Percentiles rank a stretch among this genome's conserved stretches.
Evolutionary conservation across 2,329 filamentous ascomycete species (phyloP).

Genomic region (Calonectria pauciramosa): DNA sequence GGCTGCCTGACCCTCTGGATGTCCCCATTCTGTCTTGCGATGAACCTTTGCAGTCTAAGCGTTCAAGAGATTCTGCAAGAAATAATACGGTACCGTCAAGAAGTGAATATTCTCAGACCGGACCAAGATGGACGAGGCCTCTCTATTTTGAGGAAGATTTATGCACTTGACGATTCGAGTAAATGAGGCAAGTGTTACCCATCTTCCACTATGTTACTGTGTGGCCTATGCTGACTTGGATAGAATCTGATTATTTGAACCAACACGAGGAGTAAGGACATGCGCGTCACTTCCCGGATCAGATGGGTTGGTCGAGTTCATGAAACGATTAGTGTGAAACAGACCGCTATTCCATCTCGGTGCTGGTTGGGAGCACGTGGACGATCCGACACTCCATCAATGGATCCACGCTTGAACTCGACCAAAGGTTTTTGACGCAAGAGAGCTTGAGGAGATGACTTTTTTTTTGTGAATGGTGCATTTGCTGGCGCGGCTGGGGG

Average conservation of each 20-base stretch:
- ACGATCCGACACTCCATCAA: neutral
- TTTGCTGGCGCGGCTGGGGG: neutral
- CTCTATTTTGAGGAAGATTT: neutral
- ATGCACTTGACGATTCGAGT: neutral
- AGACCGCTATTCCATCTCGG: too few species aligned
- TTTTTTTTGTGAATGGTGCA: neutral
- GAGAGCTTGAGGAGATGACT: neutral
- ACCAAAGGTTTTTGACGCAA: neutral
- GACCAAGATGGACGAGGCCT: neutral
- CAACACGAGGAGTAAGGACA: neutral
- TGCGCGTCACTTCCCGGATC: neutral
- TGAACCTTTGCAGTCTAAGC: neutral
- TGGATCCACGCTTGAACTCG: neutral
- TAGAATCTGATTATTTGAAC: neutral
- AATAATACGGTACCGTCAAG: neutral
- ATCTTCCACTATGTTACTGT: neutral
- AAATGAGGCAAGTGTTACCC: neutral
- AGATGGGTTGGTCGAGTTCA: neutral
- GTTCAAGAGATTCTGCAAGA: neutral
- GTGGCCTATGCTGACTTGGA: neutral
- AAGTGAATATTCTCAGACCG: neutral
- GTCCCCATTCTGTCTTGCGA: neutral
- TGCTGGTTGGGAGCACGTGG: neutral
- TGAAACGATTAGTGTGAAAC: neutral
- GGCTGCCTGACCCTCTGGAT: neutral